Evolutionary conservation across 2,329 filamentous ascomycete species (phyloP), one percentile per base, ranked within the genome.

Genomic region (Pseudomassariella vexata): DNA sequence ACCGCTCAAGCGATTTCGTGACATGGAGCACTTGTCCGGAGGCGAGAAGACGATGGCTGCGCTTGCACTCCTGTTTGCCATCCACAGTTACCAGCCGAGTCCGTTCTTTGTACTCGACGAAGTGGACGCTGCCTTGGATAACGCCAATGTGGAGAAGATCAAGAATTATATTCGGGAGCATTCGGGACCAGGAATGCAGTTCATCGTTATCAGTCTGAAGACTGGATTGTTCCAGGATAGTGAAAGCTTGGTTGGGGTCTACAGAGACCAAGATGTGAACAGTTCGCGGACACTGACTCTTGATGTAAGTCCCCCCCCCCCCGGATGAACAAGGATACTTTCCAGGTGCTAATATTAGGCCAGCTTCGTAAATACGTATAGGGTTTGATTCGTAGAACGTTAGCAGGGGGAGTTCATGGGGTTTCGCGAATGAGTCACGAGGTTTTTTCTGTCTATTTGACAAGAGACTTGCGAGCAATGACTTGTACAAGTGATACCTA

Each of bases 11-110:
- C 87, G 92, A 27, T 98, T 98, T 75, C 78, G 92, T 48, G 94
- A 98, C 58, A 98, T 98, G 92, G 92, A 98, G 59, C 92, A 95
- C 56, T 68, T 98, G 8, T 95, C 87, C 2, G 92, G 92, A 49
- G 92, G 92, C 35, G 92, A 98, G 63, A 98, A 98, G 70, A 98
- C 92, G 0, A 98, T 98, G 82, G 92, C 92, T 2, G 92, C 92
- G 10, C 69, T 98, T 23, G 92, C 92, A n/a, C 71, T 98, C 24
- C 73, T 98, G 5, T 98, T 98, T 56, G 92, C 92, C 15, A 89
- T 98, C 35, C 92, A 98, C 66, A 89, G 83, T 38, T 98, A 90
- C 65, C 89, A 95, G 55, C 90, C 92, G 0, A 86, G 79, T 38
- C 92, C 94, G 0, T 98, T 98, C 68, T 98, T 98, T 57, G 92